Evolutionary conservation across 139 green algal genomes (phyloP), one percentile per base, ranked within the genome.

Genomic region (Auxenochlorella pyrenoidosa): DNA sequence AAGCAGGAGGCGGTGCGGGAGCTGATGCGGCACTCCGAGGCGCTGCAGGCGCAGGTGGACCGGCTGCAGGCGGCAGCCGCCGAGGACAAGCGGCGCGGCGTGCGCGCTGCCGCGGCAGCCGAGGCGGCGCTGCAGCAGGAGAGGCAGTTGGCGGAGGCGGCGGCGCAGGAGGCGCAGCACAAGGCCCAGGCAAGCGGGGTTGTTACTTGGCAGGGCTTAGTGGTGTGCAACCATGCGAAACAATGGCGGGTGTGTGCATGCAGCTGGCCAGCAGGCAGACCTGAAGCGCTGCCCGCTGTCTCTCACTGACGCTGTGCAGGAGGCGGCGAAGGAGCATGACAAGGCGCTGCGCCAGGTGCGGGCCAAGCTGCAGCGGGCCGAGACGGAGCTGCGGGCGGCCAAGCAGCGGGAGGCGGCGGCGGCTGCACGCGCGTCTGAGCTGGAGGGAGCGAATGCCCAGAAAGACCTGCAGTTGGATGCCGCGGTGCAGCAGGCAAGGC

Each of bases 391-490:
- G 30, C 54, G 59, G 1, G 32, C 38, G 26, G 75, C 59, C 24
- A 83, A 78, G 40, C 73, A 83, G 73, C 18, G 28, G 41, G 75
- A 38, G 8, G 73, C 54, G 2, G 43, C 65, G 21, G n/a, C n/a
- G 3, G 73, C 58, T 2, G 59, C n/a, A 2, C 84, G 59, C 12
- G 40, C 75, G 18, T 24, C 59, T 30, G 73, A 88, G 84, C 73
- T 88, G 73, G 84, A 88, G 41, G 58, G 13, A 5, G 5, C n/a
- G 21, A 54, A 28, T 0, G 40, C 84, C 1, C 38, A 88, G 75
- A 88, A 88, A 30, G 75, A 83, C 43, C n/a, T 88, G 73, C 84
- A 88, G 84, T 75, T 88, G 58, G 84, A 83, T 40, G 10, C 75
- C 1, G 75, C 75, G 32, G 82, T 54, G n/a, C 82, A 81, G 83